Base-by-base conservation (phyloP, 306 rosid species). In the Acacia melanoxylon region DNA sequence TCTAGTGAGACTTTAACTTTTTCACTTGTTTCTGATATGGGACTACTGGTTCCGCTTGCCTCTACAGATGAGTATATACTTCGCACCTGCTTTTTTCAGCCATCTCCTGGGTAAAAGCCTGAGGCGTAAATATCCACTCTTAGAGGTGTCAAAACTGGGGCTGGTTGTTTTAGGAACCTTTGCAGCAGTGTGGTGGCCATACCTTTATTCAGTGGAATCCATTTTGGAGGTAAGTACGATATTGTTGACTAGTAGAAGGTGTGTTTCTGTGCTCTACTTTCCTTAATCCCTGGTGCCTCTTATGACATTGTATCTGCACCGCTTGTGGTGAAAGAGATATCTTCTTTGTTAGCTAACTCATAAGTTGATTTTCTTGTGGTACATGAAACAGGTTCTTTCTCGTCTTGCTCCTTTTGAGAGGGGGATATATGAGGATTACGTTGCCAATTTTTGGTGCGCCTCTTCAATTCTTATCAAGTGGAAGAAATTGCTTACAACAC, bases 391-490 rank as follows among this genome's bases (percentile, higher is more conserved):
- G 98, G 97, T 95, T 80, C 89, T 93, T 75, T 82, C 92, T 16
- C 96, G 96, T 29, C 94, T 95, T 75, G 93, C 97, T 77, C 99
- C 98, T 46, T 95, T 95, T 75, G 99, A 95, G 84, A 86, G 99
- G 83, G 99, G 99, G 51, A 78, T 95, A 88, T 93, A 88, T 73
- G 99, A 93, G 89, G 99, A 95, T 79, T 95, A 93, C 41, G 97
- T 95, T 72, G 99, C 97, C 72, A 95, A 90, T 83, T 92, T 95
- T 87, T 95, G 99, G 99, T 95, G 98, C 79, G 85, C 97, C 61
- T 89, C 98, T 61, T 95, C 97, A 12, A 85, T 92, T 83, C 80
- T 93, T 77, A 79, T 95, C 68, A 92, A 95, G 86, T 95, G 99
- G 99, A 95, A 95, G 88, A 93, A 90, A 83, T 83, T 92, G 75